Percentiles rank a stretch among this genome's conserved stretches.
These are phyloP conservation scores for Xylariaceae sp. DNA, from an alignment of 2,329 filamentous ascomycete species.

Conservation along the genomic window DNA sequence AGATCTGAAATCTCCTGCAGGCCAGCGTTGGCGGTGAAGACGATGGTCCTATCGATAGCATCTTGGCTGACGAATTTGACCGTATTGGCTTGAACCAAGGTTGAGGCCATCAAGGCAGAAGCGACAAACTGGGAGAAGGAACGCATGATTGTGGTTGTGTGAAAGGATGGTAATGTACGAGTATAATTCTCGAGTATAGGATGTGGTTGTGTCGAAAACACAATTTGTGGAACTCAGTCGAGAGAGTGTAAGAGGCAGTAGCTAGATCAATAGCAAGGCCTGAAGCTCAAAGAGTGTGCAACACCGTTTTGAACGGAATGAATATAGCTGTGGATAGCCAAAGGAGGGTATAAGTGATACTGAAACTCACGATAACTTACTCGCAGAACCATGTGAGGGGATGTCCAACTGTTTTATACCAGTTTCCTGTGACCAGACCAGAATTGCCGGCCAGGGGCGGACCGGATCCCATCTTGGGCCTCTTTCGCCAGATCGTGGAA, in stretches of 20 bases:
- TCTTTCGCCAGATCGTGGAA: constrained; percentile 12
- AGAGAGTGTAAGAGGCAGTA: constrained; percentile 10
- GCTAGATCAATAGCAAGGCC: constrained; percentile 21
- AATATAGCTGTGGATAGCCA: constrained; percentile 23
- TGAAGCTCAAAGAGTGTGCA: constrained; percentile 29
- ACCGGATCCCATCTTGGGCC: constrained; percentile 12
- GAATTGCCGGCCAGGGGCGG: constrained; percentile 3
- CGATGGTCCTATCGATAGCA: constrained; percentile 42
- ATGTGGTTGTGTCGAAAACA: constrained; percentile 5
- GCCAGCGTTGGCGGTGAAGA: constrained; percentile 46
- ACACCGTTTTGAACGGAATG: constrained; percentile 23
- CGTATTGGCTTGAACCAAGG: constrained; percentile 37
- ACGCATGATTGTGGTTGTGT: constrained; percentile 46
- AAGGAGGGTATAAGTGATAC: constrained; percentile 19
- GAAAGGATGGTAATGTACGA: constrained; percentile 14
- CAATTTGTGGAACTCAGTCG: constrained; percentile 1
- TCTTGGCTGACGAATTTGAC: constrained; percentile 60
- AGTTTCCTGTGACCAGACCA: constrained; percentile 5
- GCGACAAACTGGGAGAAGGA: constrained; percentile 32
- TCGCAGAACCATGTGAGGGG: constrained; percentile 11
- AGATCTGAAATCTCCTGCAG: constrained; percentile 34
- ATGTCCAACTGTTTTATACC: constrained; percentile 21
- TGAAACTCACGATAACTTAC: constrained; percentile 9
- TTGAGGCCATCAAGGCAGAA: constrained; percentile 11
- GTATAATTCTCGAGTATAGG: constrained; percentile 7